Conservation (phyloP, 2,329 filamentous ascomycete genomes). For the Colletotrichum gloeosporioides region DNA sequence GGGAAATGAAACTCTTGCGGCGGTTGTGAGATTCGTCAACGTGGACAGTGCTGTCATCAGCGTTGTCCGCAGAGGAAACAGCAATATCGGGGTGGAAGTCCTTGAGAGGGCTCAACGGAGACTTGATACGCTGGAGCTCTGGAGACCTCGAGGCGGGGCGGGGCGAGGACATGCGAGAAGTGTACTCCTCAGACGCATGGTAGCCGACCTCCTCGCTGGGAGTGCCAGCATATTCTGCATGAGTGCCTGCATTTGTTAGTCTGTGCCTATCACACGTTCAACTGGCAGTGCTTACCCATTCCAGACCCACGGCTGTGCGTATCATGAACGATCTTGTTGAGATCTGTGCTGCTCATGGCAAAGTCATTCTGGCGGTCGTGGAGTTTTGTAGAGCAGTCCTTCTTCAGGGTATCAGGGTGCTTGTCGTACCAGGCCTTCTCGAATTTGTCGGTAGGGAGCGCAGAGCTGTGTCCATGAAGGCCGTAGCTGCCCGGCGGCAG, state of each 20-base stretch:
- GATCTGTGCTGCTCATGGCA: constrained; percentile 85
- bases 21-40: constrained; percentile 70
- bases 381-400: constrained; percentile 68
- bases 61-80: constrained; percentile 29
- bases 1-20: constrained; percentile 38
- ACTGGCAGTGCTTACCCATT: constrained; percentile 46
- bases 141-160: constrained; percentile 51
- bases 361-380: constrained; percentile 70
- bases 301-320: constrained; percentile 62
- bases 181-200: constrained; percentile 84
- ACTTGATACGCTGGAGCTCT: constrained; percentile 36
- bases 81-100: constrained; percentile 30
- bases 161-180: constrained; percentile 77
- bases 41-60: constrained; percentile 71
- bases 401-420: constrained; percentile 81
- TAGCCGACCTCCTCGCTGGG: constrained; percentile 93
- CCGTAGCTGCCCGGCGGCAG: constrained; percentile 90
- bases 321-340: constrained; percentile 87
- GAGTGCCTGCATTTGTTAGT: constrained; percentile 60
- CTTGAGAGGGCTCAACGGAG: constrained; percentile 30
- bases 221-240: constrained; percentile 69
- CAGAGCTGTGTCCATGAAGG: constrained; percentile 75
- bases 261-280: background rate
- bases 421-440: constrained; percentile 93
- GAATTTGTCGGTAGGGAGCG: constrained; percentile 77